phyloP scores from a whole-genome alignment of 2,329 filamentous ascomycete genomes.

The Hymenoscyphus scutula region DNA sequence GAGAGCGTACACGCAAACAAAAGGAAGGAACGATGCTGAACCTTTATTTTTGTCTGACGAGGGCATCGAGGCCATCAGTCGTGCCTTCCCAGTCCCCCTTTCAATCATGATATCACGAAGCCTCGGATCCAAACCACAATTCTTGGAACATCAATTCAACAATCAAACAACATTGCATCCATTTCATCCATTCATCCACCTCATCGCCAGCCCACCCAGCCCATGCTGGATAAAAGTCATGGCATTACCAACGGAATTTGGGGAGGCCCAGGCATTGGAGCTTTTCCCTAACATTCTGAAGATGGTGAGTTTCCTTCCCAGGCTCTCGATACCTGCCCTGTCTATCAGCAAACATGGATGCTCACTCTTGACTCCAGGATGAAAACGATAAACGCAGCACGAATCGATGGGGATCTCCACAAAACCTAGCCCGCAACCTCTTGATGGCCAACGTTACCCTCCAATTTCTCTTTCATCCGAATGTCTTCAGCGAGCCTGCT shows the following conservation, averaged over 20 bases:
- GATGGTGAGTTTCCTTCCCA: background rate
- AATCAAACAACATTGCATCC: background rate
- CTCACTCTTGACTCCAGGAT: background rate
- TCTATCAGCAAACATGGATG: background rate
- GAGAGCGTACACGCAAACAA: no score
- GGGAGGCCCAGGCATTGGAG: background rate
- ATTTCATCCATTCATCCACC: no score
- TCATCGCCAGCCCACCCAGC: background rate
- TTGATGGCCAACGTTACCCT: conserved; percentile 9
- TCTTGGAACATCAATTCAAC: background rate
- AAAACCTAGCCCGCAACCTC: conserved; percentile 9
- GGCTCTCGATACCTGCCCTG: background rate
- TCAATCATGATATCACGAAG: background rate
- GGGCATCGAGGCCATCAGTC: background rate
- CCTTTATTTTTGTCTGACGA: no score
- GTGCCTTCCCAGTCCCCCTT: background rate
- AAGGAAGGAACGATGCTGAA: no score
- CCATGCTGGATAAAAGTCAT: background rate
- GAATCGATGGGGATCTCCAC: conserved; percentile 4
- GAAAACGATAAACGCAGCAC: background rate
- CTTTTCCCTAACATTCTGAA: conserved; percentile 6
- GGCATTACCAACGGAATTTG: conserved; percentile 5
- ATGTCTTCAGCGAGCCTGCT: conserved; percentile 2
- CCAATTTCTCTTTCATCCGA: conserved; percentile 9
- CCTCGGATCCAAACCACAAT: background rate